Evolutionary conservation across 108 stramenopile genomes (phyloP).

Genomic region (Skeletonema tropicum): DNA sequence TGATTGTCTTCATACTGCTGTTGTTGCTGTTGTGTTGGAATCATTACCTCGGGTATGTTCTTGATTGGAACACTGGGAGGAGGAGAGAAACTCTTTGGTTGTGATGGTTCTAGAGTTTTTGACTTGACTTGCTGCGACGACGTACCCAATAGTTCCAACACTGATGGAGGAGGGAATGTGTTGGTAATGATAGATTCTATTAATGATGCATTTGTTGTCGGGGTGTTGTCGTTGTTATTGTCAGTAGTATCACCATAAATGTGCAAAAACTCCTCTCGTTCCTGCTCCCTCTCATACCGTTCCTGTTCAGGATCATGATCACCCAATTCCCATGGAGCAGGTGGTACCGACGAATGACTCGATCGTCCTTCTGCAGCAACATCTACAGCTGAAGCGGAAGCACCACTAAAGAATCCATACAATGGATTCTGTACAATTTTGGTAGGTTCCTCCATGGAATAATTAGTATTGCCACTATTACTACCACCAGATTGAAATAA

Average conservation of each 20-base stretch:
- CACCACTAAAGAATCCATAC: conserved; percentile 10
- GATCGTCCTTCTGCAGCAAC: background rate
- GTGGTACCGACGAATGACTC: conserved; percentile 15
- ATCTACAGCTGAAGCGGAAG: background rate
- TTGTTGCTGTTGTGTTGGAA: conserved; percentile 1
- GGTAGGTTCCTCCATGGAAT: conserved; percentile 19
- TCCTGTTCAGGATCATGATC: conserved; percentile 34
- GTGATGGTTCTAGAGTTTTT: background rate
- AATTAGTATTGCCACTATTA: no score
- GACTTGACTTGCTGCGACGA: conserved; percentile 10
- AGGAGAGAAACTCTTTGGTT: background rate
- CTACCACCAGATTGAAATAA: conserved; percentile 8
- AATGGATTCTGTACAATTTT: conserved; percentile 46
- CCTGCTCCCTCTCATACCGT: conserved; percentile 29
- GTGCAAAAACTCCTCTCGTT: conserved; percentile 39
- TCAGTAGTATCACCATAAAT: conserved; percentile 18
- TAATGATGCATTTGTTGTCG: conserved; percentile 1
- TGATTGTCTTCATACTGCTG: conserved; percentile 41
- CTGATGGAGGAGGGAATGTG: conserved; percentile 29
- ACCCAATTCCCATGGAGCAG: conserved; percentile 52
- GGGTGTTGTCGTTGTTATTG: no score
- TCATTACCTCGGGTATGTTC: conserved; percentile 3
- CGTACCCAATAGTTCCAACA: conserved; percentile 26
- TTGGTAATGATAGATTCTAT: background rate
- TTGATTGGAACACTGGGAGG: background rate